Conservation (phyloP, 768 basidiomycete genomes). For the Amanita inopinata region DNA sequence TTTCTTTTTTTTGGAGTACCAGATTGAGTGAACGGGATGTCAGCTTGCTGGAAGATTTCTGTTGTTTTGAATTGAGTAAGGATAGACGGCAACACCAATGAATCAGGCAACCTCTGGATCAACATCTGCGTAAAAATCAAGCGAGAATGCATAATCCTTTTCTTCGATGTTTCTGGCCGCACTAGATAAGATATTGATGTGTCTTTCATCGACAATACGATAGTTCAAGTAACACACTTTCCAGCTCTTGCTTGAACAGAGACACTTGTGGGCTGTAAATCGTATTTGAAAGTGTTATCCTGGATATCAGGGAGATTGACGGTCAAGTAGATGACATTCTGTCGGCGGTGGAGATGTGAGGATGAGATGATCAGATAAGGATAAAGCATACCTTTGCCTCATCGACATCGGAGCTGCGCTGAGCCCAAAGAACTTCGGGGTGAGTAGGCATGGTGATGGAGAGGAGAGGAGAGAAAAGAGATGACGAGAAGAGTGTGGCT, state of each 20-base stretch:
- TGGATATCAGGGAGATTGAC: slow-evolving; percentile 74
- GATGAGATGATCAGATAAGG: slow-evolving; percentile 8
- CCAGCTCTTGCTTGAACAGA: slow-evolving; percentile 58
- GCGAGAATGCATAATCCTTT: slow-evolving; percentile 63
- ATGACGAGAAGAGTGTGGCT: slow-evolving; percentile 9
- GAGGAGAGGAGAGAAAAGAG: slow-evolving; percentile 5
- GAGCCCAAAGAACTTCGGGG: slow-evolving; percentile 93
- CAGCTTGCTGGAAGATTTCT: slow-evolving; percentile 52
- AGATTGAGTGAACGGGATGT: slow-evolving; percentile 59
- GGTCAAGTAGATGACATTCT: slow-evolving; percentile 87
- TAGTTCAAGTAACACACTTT: slow-evolving; percentile 42
- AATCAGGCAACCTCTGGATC: slow-evolving; percentile 53
- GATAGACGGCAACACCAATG: slow-evolving; percentile 2
- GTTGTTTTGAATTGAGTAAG: slow-evolving; percentile 11
- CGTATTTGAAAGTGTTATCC: slow-evolving; percentile 45
- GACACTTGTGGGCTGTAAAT: slow-evolving; percentile 45
- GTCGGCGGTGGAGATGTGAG: slow-evolving; percentile 14
- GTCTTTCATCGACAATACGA: neutral
- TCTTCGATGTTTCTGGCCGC: slow-evolving; percentile 33
- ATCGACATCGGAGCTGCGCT: slow-evolving; percentile 64
- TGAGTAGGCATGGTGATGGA: slow-evolving; percentile 39
- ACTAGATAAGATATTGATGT: slow-evolving; percentile 16
- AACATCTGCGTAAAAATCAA: slow-evolving; percentile 71
- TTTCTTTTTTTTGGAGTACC: slow-evolving; percentile 74
- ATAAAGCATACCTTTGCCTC: slow-evolving; percentile 50